Conservation (phyloP, 2,329 filamentous ascomycete species). For the Rutstroemia sp. region DNA sequence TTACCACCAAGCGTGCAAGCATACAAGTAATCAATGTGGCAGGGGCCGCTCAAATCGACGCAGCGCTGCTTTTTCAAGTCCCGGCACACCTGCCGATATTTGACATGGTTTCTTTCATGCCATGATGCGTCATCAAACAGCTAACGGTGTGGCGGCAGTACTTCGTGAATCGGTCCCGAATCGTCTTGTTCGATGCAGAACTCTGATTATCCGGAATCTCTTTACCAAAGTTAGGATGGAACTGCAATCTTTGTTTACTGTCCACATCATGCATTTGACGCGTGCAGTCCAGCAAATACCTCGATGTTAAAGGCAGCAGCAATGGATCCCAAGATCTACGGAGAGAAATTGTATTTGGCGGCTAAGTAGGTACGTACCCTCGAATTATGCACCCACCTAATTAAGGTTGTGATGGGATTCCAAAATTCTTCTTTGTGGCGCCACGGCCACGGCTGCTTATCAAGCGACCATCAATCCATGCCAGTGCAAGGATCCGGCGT, state of each 20-base stretch:
- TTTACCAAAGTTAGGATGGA: neutral
- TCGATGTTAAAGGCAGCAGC: too few species aligned
- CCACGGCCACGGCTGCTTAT: neutral
- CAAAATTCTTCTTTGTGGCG: too few species aligned
- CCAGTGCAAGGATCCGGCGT: neutral
- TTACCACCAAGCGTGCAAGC: neutral
- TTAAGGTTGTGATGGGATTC: too few species aligned
- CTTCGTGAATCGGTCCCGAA: neutral
- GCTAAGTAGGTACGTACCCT: too few species aligned
- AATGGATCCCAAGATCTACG: too few species aligned
- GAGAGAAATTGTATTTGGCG: too few species aligned
- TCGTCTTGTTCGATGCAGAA: neutral
- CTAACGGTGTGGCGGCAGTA: conserved; percentile 11
- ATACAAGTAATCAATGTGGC: neutral
- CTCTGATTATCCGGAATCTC: neutral
- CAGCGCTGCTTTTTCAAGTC: conserved; percentile 6
- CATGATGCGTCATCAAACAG: conserved; percentile 9
- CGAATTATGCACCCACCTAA: too few species aligned
- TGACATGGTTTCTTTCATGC: conserved; percentile 4
- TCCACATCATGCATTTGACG: too few species aligned
- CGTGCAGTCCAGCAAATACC: too few species aligned
- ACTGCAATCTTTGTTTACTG: too few species aligned
- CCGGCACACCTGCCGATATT: conserved; percentile 8
- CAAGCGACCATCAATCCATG: neutral
- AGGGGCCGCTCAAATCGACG: conserved; percentile 1